These are phyloP conservation scores for Carex cristatella DNA, from an alignment of 176 grass and related monocot genomes.

Conservation along the genomic window DNA sequence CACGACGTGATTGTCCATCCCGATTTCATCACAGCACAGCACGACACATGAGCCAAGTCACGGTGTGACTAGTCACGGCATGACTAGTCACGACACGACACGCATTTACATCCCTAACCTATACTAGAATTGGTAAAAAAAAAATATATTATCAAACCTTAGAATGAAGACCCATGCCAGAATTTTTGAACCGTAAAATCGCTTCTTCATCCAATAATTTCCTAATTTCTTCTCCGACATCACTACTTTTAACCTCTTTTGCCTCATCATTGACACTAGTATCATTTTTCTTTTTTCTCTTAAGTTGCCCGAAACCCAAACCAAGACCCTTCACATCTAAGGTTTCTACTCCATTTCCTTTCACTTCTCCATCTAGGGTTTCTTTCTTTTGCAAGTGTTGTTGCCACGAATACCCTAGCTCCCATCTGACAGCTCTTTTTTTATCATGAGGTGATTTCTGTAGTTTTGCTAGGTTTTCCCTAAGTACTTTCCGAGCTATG, in stretches of 20 bases:
- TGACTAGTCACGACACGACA: too few relatives aligned
- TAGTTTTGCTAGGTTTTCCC: conserved; percentile 62
- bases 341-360: conserved; percentile 40
- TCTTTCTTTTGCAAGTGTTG: conserved; percentile 89
- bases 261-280: conserved; percentile 29
- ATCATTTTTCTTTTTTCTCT: conserved; percentile 67
- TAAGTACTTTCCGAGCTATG: conserved; percentile 53
- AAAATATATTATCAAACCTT: conserved; percentile 47
- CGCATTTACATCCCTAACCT: too few relatives aligned
- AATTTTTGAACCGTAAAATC: conserved; percentile 58
- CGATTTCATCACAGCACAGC: too few relatives aligned
- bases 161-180: conserved; percentile 59
- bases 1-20: too few relatives aligned
- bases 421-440: conserved; percentile 74
- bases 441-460: conserved; percentile 30
- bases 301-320: conserved; percentile 75
- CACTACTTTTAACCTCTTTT: conserved; percentile 45
- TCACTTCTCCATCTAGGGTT: conserved; percentile 30
- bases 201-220: conserved; percentile 53
- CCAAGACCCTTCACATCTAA: conserved; percentile 82
- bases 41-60: too few relatives aligned
- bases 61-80: too few relatives aligned
- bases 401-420: conserved; percentile 79
- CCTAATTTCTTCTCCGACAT: conserved; percentile 43
- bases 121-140: background rate